Evolutionary conservation across 768 basidiomycete species (phyloP).

Genomic region (Kockovaella imperatae): DNA sequence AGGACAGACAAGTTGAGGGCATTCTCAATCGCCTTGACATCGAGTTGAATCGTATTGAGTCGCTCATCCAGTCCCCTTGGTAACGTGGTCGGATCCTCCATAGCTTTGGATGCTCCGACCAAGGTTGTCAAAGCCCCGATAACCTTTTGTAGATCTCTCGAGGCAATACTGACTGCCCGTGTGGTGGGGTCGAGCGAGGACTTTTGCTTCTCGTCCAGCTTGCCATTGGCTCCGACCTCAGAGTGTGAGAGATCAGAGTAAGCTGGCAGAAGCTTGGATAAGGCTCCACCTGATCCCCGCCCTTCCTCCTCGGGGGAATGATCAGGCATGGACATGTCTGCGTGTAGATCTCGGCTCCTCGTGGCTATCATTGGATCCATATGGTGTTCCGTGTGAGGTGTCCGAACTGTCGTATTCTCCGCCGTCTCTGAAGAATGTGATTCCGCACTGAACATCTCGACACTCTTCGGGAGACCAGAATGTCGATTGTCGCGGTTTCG

Average conservation of each 20-base stretch:
- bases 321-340: no score
- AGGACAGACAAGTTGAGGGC: slow-evolving; percentile 27
- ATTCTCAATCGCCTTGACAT: slow-evolving; percentile 34
- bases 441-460: not conserved
- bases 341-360: no score
- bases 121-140: slow-evolving; percentile 14
- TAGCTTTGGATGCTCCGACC: not conserved
- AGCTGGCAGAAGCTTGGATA: no score
- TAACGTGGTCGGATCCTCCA: not conserved
- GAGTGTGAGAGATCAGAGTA: slow-evolving; percentile 1
- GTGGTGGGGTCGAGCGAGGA: no score
- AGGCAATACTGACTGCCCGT: no score
- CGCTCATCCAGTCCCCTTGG: slow-evolving; percentile 14
- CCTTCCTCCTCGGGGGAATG: no score
- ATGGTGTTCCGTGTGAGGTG: slow-evolving; percentile 1
- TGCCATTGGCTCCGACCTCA: slow-evolving; percentile 6
- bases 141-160: slow-evolving; percentile 16
- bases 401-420: slow-evolving; percentile 6
- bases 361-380: no score
- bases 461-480: no score
- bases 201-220: no score
- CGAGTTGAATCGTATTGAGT: slow-evolving; percentile 22
- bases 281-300: no score
- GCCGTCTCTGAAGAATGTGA: slow-evolving; percentile 10
- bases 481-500: no score